Conservation (phyloP, 2,329 filamentous ascomycete species). For the Chrysoporthe cubensis region DNA sequence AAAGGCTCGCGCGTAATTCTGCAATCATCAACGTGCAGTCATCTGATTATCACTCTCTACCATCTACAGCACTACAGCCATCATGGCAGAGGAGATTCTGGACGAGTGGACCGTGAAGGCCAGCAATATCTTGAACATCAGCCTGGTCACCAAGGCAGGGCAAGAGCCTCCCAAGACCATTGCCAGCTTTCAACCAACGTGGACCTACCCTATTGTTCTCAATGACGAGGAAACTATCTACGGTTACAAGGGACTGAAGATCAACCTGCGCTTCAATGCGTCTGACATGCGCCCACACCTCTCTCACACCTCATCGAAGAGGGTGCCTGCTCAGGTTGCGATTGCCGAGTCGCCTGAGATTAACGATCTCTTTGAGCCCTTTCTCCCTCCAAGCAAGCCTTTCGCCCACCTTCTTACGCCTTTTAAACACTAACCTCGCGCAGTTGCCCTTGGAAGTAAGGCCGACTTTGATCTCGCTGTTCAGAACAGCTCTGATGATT, state of each 20-base stretch:
- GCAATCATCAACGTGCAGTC: background rate
- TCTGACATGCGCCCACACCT: constrained; percentile 80
- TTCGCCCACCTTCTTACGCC: background rate
- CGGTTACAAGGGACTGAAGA: constrained; percentile 80
- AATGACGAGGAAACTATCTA: constrained; percentile 89
- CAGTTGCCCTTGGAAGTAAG: constrained; percentile 69
- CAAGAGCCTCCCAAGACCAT: constrained; percentile 56
- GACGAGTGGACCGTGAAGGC: constrained; percentile 53
- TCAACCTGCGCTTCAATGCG: constrained; percentile 70
- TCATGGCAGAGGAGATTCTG: constrained; percentile 21
- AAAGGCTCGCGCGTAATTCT: no score
- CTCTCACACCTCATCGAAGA: constrained; percentile 70
- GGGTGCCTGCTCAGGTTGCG: constrained; percentile 56
- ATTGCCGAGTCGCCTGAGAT: constrained; percentile 75
- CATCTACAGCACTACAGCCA: background rate
- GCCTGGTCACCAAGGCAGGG: constrained; percentile 56
- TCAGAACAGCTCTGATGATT: constrained; percentile 48
- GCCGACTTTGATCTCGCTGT: constrained; percentile 65
- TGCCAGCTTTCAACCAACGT: constrained; percentile 78
- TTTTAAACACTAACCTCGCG: constrained; percentile 28
- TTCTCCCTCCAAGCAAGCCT: constrained; percentile 67
- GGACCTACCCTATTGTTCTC: constrained; percentile 87
- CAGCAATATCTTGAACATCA: constrained; percentile 66
- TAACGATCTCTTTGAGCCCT: constrained; percentile 63
- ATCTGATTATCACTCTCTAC: background rate